Conservation (phyloP, 2,329 filamentous ascomycete genomes). For the Epichloe brachyelytri region DNA sequence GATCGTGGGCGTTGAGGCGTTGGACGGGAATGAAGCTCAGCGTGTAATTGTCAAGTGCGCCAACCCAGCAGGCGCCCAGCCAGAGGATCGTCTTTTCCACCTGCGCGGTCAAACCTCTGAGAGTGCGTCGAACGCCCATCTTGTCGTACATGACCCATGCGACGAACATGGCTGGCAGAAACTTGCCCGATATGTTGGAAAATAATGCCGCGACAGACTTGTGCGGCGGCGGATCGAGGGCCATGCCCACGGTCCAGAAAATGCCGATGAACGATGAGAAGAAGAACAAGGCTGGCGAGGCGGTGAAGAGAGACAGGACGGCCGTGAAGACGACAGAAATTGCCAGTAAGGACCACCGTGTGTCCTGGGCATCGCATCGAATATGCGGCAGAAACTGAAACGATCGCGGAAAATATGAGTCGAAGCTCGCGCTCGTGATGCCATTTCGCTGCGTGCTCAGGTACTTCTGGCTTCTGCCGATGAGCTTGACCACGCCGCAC, state of each 20-base stretch:
- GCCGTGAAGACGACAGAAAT: slow-evolving; percentile 71
- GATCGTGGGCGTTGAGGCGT: slow-evolving; percentile 80
- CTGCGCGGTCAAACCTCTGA: slow-evolving; percentile 64
- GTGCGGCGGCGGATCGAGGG: slow-evolving; percentile 69
- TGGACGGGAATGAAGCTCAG: slow-evolving; percentile 89
- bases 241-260: slow-evolving; percentile 83
- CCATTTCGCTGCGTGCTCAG: slow-evolving; percentile 53
- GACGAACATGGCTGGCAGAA: slow-evolving; percentile 77
- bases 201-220: slow-evolving; percentile 57
- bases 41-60: slow-evolving; percentile 86
- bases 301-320: slow-evolving; percentile 68
- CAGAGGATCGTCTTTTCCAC: slow-evolving; percentile 83
- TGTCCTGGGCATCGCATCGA: slow-evolving; percentile 57
- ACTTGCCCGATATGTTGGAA: slow-evolving; percentile 65
- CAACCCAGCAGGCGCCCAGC: slow-evolving; percentile 84
- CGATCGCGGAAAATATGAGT: slow-evolving; percentile 79
- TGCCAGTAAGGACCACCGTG: slow-evolving; percentile 71
- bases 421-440: slow-evolving; percentile 65
- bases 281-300: slow-evolving; percentile 70
- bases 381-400: slow-evolving; percentile 62
- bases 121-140: slow-evolving; percentile 60
- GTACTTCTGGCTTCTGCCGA: slow-evolving; percentile 55
- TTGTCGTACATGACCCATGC: slow-evolving; percentile 80
- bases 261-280: slow-evolving; percentile 68
- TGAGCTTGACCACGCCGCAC: slow-evolving; percentile 66